Evolutionary conservation across 148 eudicot genomes (phyloP).

Genomic region (Vaccinium myrtillus): DNA sequence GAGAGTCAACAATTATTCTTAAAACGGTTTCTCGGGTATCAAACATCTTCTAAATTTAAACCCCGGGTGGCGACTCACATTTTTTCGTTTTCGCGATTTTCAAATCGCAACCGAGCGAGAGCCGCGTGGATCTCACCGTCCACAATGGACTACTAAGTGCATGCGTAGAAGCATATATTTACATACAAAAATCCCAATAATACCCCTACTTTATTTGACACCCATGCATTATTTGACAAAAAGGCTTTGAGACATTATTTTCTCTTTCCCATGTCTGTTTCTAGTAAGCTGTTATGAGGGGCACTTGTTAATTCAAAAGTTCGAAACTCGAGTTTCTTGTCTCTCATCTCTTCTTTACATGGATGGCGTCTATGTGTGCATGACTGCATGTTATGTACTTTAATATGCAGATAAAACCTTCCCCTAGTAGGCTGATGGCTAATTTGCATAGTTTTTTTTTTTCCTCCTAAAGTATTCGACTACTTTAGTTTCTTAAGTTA

Average conservation of each 20-base stretch:
- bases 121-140: too few species aligned
- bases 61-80: too few species aligned
- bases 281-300: conserved; percentile 46
- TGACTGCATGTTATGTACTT: conserved; percentile 15
- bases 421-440: conserved; percentile 21
- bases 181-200: conserved; percentile 9
- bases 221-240: conserved; percentile 32
- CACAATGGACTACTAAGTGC: conserved; percentile 16
- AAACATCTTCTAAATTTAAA: too few species aligned
- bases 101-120: too few species aligned
- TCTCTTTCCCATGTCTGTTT: conserved; percentile 33
- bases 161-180: conserved; percentile 18
- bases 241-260: conserved; percentile 31
- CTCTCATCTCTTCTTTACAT: conserved; percentile 21
- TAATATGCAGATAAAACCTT: conserved; percentile 14
- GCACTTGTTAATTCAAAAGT: conserved; percentile 31
- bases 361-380: conserved; percentile 11
- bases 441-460: not conserved
- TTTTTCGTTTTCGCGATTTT: too few species aligned
- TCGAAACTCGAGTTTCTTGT: conserved; percentile 13
- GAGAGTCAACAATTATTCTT: too few species aligned
- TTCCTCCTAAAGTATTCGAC: not conserved
- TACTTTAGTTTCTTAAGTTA: not conserved
- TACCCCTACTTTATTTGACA: conserved; percentile 34
- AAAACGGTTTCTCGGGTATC: too few species aligned